Percentiles rank a stretch among this genome's conserved stretches.
Evolutionary conservation across 805 yeast genomes (phyloP).

Genomic region (Nakazawaea peltata): DNA sequence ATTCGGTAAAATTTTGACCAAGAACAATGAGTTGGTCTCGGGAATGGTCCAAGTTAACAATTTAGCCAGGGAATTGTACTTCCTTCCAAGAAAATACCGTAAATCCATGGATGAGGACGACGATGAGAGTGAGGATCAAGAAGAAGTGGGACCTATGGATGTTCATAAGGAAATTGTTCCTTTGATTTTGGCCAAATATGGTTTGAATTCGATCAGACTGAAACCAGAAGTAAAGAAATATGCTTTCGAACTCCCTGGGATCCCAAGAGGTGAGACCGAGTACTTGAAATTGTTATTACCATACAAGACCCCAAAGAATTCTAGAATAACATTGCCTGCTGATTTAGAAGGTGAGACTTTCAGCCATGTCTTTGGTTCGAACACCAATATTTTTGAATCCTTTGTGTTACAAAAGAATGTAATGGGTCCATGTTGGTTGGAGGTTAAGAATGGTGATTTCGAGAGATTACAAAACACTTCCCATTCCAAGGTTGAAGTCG

Average conservation of each 20-base stretch:
- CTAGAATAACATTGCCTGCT: slow-evolving; percentile 42
- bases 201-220: slow-evolving; percentile 54
- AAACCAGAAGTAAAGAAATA: slow-evolving; percentile 71
- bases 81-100: slow-evolving; percentile 54
- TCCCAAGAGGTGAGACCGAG: slow-evolving; percentile 65
- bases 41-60: slow-evolving; percentile 72
- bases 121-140: slow-evolving; percentile 22
- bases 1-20: slow-evolving; percentile 71
- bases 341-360: slow-evolving; percentile 72
- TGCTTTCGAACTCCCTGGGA: slow-evolving; percentile 77
- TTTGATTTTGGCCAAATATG: slow-evolving; percentile 52
- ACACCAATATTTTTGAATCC: slow-evolving; percentile 68
- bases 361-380: slow-evolving; percentile 71
- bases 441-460: slow-evolving; percentile 58
- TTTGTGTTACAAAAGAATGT: slow-evolving; percentile 75
- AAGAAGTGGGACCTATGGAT: slow-evolving; percentile 45
- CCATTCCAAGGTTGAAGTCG: slow-evolving; percentile 74
- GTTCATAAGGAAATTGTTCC: slow-evolving; percentile 74
- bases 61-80: slow-evolving; percentile 61
- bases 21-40: slow-evolving; percentile 53
- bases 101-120: slow-evolving; percentile 19
- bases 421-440: slow-evolving; percentile 98
- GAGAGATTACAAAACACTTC: slow-evolving; percentile 52
- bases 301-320: slow-evolving; percentile 51
- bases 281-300: slow-evolving; percentile 78